Evolutionary conservation across 805 yeast species (phyloP), one percentile per base, ranked within the genome.

Genomic region (Candida awuae): DNA sequence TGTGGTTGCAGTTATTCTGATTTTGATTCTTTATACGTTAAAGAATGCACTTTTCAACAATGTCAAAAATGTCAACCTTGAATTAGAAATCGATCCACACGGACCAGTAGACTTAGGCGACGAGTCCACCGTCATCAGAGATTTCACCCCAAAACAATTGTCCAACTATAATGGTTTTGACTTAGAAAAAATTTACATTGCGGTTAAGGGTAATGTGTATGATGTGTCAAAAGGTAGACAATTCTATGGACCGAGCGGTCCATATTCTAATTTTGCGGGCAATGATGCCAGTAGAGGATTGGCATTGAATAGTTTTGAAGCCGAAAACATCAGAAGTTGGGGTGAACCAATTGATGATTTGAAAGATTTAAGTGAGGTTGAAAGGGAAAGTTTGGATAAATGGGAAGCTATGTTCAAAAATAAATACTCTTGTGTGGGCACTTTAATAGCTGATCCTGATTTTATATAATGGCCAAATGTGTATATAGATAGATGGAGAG

Each of bases 231-330:
- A 68, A 9, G 94, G 94, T 0, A 74, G 88, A 47, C 73, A 74
- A 34, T 88, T 90, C 56, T 90, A 90, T 59, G 97, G 97, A 0
- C 97, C 97, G 6, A 84, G 90, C 22, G 97, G 97, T 0, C 95
- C 96, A 0, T 90, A 90, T 62, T 78, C 84, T 31, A 85, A 84
- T 55, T 90, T 90, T 68, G 97, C 97, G 1, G 97, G 97, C 2
- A 81, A 84, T 49, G 97, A 90, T 62, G 97, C 97, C 4, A 81
- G 94, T 1, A 69, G 97, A 48, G 97, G 97, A 0, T 70, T 90
- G 40, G 96, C 96, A 1, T 66, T 74, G 51, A 88, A 87, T 60
- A 83, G 94, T 14, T 90, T 88, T 61, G 97, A 87, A 36, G 12
- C 42, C 51, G 75, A 67, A 38, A 69, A 68, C 56, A 65, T 92